Base-by-base conservation (phyloP, 73 alveolate genomes). In the Blepharisma stoltei region DNA sequence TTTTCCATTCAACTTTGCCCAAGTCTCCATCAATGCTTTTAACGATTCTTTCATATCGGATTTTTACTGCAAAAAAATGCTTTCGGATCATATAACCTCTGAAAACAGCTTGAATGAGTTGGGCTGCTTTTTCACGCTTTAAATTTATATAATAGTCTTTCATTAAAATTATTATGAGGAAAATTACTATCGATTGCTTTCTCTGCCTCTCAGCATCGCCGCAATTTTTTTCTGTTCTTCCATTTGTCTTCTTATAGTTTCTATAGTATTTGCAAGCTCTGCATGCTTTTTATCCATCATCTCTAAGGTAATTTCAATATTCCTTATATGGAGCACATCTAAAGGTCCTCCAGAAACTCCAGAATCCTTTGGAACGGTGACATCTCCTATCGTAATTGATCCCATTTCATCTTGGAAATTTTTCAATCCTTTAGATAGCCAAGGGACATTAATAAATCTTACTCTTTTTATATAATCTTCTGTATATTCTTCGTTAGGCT, bases 11-110 rank as follows among this genome's bases (percentile, higher is more conserved):
- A 18, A 60, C 73, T 60, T 60, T 25, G 3, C 41, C 41, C 2
- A 38, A 14, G 73, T 14, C 23, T n/a, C 73, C 73, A 14, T 60
- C 73, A 9, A 60, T 60, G 47, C 18, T 60, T 60, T 60, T 60
- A 14, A 60, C 73, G 46, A 60, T 60, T 60, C 73, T 60, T 25
- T 60, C 73, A 25, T 14, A 60, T 18, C 73, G 38, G 2, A 60
- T n/a, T 9, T 38, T 14, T 2, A 60, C 73, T 20, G 73, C 73
- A 14, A 60, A 25, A 5, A 60, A 60, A 60, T 66, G 81, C 37
- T 77, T 71, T 18, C 84, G 77, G 6, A 76, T 70, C 68, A 27
- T 21, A 71, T 71, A 71, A 7, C 84, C 84, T 20, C 84, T 53
- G 8, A 50, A 77, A 4, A 60, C 32, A 6, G 81, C 81, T 77